phyloP scores from a whole-genome alignment of 176 grass and related monocot species.

The Lolium multiflorum region DNA sequence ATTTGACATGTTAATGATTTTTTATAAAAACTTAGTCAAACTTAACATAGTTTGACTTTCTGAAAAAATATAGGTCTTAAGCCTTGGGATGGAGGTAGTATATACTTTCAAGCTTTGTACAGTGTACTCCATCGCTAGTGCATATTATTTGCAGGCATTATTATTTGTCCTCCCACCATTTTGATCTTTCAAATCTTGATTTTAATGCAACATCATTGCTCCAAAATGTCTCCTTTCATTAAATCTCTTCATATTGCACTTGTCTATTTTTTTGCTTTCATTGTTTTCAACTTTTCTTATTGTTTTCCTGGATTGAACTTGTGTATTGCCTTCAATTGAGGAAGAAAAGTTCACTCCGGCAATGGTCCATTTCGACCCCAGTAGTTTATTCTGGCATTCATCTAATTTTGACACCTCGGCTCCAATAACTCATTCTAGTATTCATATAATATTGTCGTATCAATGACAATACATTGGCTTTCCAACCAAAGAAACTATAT shows the following conservation, averaged over 20 bases:
- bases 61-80: no score
- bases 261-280: background rate
- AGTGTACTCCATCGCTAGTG: no score
- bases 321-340: background rate
- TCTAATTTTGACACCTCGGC: background rate
- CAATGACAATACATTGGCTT: background rate
- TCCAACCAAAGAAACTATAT: background rate
- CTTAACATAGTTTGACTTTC: no score
- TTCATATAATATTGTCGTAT: no score
- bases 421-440: background rate
- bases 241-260: background rate
- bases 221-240: background rate
- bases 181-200: background rate
- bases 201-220: background rate
- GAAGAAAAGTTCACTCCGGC: no score
- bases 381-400: background rate
- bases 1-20: no score
- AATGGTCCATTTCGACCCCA: no score
- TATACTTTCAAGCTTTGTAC: no score
- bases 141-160: no score
- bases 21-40: no score
- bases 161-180: background rate
- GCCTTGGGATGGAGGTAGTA: no score
- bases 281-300: background rate
- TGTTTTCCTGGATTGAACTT: background rate